These are phyloP conservation scores for Umbellularia californica DNA, from an alignment of 164 flowering plant genomes.

Conservation along the genomic window DNA sequence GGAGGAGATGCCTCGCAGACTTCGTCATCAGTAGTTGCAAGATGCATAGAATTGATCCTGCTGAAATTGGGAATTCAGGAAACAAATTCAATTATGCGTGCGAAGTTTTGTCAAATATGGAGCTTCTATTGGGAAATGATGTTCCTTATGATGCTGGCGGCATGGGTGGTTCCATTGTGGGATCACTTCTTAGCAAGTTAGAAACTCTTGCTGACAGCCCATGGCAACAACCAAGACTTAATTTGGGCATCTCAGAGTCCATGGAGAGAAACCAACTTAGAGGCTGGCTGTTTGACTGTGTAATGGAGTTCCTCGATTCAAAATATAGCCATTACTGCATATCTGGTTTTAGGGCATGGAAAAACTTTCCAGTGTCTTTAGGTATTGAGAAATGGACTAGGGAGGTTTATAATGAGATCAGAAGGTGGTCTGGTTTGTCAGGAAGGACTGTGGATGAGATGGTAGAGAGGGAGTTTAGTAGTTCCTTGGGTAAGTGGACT, in stretches of 20 bases:
- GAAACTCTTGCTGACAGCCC: slow-evolving; percentile 47
- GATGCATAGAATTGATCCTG: slow-evolving; percentile 19
- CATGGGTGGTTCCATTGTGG: slow-evolving; percentile 15
- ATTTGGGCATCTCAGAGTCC: slow-evolving; percentile 28
- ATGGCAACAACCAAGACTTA: slow-evolving; percentile 19
- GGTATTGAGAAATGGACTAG: slow-evolving; percentile 24
- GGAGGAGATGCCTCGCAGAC: not conserved
- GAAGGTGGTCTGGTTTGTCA: slow-evolving; percentile 40
- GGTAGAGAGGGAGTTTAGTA: slow-evolving; percentile 69
- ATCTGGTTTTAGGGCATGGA: slow-evolving; percentile 37
- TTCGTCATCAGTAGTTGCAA: slow-evolving; percentile 20
- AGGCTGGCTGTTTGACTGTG: slow-evolving; percentile 57
- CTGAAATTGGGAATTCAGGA: slow-evolving; percentile 29
- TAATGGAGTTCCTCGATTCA: slow-evolving; percentile 53
- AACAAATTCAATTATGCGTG: slow-evolving; percentile 35
- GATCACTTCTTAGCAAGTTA: not conserved
- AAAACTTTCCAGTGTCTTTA: slow-evolving; percentile 28
- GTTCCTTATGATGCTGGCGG: slow-evolving; percentile 9
- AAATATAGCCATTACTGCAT: slow-evolving; percentile 31
- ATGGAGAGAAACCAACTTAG: slow-evolving; percentile 31
- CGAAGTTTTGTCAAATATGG: slow-evolving; percentile 49
- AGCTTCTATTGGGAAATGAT: slow-evolving; percentile 40
- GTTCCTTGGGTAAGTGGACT: slow-evolving; percentile 59
- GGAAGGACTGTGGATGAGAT: slow-evolving; percentile 59
- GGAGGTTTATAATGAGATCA: slow-evolving; percentile 44